Evolutionary conservation across 1,284 basidiomycete species (phyloP), one percentile per base, ranked within the genome.

Genomic region (Ceratobasidium sp.): DNA sequence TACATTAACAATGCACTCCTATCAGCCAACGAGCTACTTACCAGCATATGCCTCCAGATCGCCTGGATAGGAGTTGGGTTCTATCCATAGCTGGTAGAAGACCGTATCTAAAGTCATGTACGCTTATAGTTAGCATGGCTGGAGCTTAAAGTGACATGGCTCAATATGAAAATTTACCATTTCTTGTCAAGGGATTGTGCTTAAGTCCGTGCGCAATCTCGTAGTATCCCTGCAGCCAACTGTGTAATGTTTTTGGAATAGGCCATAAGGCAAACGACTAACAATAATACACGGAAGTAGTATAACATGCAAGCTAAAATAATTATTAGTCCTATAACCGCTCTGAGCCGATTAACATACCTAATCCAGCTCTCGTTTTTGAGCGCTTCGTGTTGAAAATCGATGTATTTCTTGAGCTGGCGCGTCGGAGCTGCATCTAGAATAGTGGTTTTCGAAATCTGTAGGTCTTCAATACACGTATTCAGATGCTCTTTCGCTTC

Each of bases 31-130:
- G n/a, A 6, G 5, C 13, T 9, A 33, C 56, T 26, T 62, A 33
- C 59, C 59, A 17, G 33, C 7, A 20, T 62, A 62, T 20, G 7
- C 28, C 33, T 28, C 26, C 40, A 7, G 59, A 6, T 38, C 7
- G 12, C 33, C 33, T 38, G 38, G 17, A 20, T 52, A 17, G 6
- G 33, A 62, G 17, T 62, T 62, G 2, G 59, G 59, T 20, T 20
- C 28, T 1, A 62, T 62, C 59, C 59, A 62, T 3, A 62, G 38
- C 7, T 62, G 6, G 40, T 62, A 62, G 59, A 62, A 62, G 17
- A 40, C 13, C 5, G 59, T 62, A 20, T 40, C 59, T 62, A 38
- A 10, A 61, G 33, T 61, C 2, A 20, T 1, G 3, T 33, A 33
- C 33, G 33, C 4, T 33, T 4, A 33, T 33, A 33, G 33, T 33